Percentiles rank a stretch among this genome's conserved stretches.
Conservation (phyloP, 306 rosid species). For the Cyamopsis tetragonoloba region DNA sequence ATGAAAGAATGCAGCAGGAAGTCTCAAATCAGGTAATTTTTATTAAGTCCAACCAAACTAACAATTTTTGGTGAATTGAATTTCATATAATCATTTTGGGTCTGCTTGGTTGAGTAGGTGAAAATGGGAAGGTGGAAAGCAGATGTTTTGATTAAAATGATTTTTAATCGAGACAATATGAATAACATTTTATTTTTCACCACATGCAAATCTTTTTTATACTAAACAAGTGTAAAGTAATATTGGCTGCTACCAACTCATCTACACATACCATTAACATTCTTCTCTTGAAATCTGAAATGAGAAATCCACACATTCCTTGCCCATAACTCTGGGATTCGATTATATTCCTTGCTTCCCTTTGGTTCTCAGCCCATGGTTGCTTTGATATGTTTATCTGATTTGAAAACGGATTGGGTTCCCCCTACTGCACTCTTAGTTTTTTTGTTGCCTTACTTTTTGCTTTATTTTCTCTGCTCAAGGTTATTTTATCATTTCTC, state of each 20-base stretch:
- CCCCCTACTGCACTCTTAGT: neutral
- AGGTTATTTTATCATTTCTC: neutral
- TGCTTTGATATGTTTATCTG: neutral
- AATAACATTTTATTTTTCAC: neutral
- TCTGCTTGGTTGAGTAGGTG: neutral
- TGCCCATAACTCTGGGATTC: neutral
- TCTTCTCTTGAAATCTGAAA: neutral
- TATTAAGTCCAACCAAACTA: neutral
- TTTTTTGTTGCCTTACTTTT: neutral
- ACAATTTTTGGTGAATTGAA: neutral
- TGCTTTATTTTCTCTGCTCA: neutral
- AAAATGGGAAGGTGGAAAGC: neutral
- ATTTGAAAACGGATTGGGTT: neutral
- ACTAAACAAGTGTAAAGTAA: neutral
- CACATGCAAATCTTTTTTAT: neutral
- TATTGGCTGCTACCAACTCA: neutral
- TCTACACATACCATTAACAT: neutral
- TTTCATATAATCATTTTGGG: neutral
- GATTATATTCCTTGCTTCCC: conserved; percentile 5
- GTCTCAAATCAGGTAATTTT: conserved; percentile 52
- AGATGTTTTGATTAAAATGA: neutral
- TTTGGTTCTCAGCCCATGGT: neutral
- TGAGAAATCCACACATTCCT: neutral
- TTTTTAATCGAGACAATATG: neutral
- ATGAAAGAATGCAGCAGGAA: conserved; percentile 75